phyloP scores from a whole-genome alignment of 805 yeast genomes.

The Pichia gijzeniarum region DNA sequence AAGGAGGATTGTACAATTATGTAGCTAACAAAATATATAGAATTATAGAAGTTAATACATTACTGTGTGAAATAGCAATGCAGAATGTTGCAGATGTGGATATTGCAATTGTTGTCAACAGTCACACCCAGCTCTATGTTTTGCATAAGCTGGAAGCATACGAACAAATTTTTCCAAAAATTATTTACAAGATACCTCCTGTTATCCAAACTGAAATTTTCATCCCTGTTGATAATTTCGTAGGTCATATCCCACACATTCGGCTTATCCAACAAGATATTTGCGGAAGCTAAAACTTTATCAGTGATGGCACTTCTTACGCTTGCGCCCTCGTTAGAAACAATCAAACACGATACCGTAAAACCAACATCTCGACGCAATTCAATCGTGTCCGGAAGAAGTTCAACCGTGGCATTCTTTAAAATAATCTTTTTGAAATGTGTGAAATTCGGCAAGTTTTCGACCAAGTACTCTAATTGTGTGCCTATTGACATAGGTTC shows the following conservation, averaged over 20 bases:
- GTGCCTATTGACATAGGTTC: constrained; percentile 15
- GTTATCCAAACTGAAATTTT: background rate
- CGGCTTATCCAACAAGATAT: constrained; percentile 9
- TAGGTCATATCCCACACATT: constrained; percentile 9
- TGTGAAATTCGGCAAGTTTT: constrained; percentile 7
- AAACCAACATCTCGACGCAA: background rate
- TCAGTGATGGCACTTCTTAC: background rate
- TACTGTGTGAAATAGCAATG: constrained; percentile 12
- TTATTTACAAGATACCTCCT: background rate
- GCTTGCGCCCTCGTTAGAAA: background rate
- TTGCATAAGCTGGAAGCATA: constrained; percentile 8
- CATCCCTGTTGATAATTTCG: background rate
- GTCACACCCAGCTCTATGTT: constrained; percentile 9
- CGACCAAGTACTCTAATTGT: constrained; percentile 3
- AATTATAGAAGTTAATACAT: background rate
- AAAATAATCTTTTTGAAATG: constrained; percentile 13
- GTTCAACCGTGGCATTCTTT: constrained; percentile 6
- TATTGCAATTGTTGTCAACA: background rate
- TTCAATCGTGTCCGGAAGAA: background rate
- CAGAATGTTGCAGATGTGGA: constrained; percentile 7
- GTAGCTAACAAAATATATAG: constrained; percentile 14
- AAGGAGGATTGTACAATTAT: constrained; percentile 30
- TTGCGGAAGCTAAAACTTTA: background rate
- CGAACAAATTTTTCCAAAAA: constrained; percentile 3
- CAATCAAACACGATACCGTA: background rate